Percentiles rank a stretch among this genome's conserved stretches.
Conservation (phyloP, 148 eudicot species). For the Diospyros kaki region DNA sequence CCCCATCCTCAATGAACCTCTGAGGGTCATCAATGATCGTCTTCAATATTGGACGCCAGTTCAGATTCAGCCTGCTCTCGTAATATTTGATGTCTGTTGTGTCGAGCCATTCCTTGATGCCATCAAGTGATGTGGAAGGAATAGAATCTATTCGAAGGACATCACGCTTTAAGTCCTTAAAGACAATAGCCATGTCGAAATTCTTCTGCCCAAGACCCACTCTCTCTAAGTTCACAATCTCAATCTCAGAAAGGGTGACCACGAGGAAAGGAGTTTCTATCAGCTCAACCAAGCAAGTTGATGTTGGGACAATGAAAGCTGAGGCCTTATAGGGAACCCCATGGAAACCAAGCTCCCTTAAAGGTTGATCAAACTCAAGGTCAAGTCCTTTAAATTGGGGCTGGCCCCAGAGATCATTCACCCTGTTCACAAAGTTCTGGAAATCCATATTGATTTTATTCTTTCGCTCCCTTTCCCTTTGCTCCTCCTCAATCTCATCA, state of each 20-base stretch:
- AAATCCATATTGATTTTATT: slow-evolving; percentile 80
- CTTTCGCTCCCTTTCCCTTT: slow-evolving; percentile 69
- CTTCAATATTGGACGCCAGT: slow-evolving; percentile 68
- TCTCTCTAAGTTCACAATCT: slow-evolving; percentile 75
- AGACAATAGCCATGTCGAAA: slow-evolving; percentile 75
- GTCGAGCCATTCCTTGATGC: slow-evolving; percentile 84
- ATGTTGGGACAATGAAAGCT: slow-evolving; percentile 78
- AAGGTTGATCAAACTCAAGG: slow-evolving; percentile 79
- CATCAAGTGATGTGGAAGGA: slow-evolving; percentile 63
- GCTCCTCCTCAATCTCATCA: slow-evolving; percentile 88
- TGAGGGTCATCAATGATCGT: slow-evolving; percentile 73
- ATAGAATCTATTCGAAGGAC: slow-evolving; percentile 76
- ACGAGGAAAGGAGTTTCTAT: slow-evolving; percentile 74
- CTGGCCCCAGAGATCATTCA: slow-evolving; percentile 79
- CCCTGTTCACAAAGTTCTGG: slow-evolving; percentile 68
- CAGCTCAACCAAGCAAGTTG: slow-evolving; percentile 77
- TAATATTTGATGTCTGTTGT: slow-evolving; percentile 77
- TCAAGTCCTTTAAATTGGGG: slow-evolving; percentile 59
- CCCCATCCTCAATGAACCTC: slow-evolving; percentile 67
- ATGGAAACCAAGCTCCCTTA: slow-evolving; percentile 84
- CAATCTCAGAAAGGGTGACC: slow-evolving; percentile 57
- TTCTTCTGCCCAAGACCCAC: slow-evolving; percentile 86
- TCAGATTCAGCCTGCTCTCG: slow-evolving; percentile 75
- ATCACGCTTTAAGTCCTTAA: slow-evolving; percentile 79
- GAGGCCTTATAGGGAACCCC: slow-evolving; percentile 81